Evolutionary conservation across 495 filamentous ascomycete species (phyloP).

Genomic region (Neurospora africana): DNA sequence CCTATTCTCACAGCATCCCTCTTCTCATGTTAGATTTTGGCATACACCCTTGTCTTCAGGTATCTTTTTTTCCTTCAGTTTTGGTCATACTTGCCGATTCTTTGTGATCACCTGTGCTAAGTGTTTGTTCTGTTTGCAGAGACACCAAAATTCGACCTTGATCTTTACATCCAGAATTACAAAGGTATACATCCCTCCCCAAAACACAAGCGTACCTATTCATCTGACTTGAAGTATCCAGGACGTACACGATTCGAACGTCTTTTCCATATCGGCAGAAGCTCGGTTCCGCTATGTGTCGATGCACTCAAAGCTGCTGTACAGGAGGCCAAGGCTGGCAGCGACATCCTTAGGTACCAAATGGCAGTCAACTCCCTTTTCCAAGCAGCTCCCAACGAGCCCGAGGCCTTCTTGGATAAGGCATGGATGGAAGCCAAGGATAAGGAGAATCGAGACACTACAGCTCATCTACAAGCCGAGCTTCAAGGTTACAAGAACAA

Average conservation of each 20-base stretch:
- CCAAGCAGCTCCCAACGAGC: slow-evolving; percentile 53
- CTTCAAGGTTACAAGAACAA: slow-evolving; percentile 95
- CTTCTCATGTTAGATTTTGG: background rate
- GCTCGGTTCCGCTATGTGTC: slow-evolving; percentile 61
- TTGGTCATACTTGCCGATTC: slow-evolving; percentile 1
- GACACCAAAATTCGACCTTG: slow-evolving; percentile 82
- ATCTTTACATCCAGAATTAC: slow-evolving; percentile 87
- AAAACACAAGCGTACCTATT: background rate
- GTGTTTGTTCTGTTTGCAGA: slow-evolving; percentile 35
- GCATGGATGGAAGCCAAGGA: slow-evolving; percentile 58
- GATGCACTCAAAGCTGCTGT: slow-evolving; percentile 77
- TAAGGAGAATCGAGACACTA: slow-evolving; percentile 53
- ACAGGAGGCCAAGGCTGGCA: slow-evolving; percentile 64
- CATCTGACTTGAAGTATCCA: slow-evolving; percentile 14
- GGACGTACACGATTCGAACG: slow-evolving; percentile 69
- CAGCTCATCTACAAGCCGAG: slow-evolving; percentile 65
- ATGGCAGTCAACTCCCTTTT: slow-evolving; percentile 54
- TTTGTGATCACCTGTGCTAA: background rate
- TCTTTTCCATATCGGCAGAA: slow-evolving; percentile 67
- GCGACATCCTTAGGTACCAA: slow-evolving; percentile 61
- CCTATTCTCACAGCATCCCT: background rate
- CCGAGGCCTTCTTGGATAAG: slow-evolving; percentile 53
- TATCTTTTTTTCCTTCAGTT: background rate
- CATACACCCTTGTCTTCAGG: background rate
- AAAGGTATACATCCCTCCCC: slow-evolving; percentile 44